Evolutionary conservation across 768 basidiomycete species (phyloP), one percentile per base, ranked within the genome.

Genomic region (Cystobasidium tubakii): DNA sequence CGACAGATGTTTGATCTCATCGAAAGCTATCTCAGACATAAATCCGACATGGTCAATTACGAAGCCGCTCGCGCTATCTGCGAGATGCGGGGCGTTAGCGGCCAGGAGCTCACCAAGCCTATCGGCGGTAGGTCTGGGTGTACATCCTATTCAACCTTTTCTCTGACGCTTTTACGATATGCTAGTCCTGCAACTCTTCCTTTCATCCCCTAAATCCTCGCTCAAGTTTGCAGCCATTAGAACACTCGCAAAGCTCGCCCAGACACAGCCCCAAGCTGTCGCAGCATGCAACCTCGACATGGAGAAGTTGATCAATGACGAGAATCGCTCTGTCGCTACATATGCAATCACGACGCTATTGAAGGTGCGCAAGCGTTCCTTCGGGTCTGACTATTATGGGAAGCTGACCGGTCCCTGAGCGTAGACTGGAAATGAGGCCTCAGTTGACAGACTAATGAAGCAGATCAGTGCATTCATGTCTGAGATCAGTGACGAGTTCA

Each of bases 41-140:
- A 99, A 85, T 96, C 92, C 77, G 96, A 99, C 81, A 99, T 97
- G 95, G 96, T 99, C 80, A 98, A 98, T 83, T 90, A 93, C 75
- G 96, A 99, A 81, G 96, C 96, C 25, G 95, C 96, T 1, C 89
- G 96, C 54, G 94, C 88, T 7, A 95, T 99, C 75, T 97, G 94
- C 81, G 95, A 97, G 81, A 91, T 95, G 90, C 90, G 88, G 82
- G 87, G 88, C 75, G 89, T 92, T 33, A 85, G 88, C 31, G 81
- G 88, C 9, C 81, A 86, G 3, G 92, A 98, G 78, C 83, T 98
- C 66, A 87, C 88, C 29, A 89, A 92, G 78, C 86, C 96, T 0
- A 92, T 99, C 75, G 87, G 92, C 67, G 92, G 94, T 92, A 75
- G 79, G 88, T 21, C 1, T 43, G 15, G 15, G 39, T n/a, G 42